A percentile compares a stretch with the other conserved stretches of the same genome.
Evolutionary conservation across 1,139 yeast species (phyloP).

Genomic region (Pichia sp.): DNA sequence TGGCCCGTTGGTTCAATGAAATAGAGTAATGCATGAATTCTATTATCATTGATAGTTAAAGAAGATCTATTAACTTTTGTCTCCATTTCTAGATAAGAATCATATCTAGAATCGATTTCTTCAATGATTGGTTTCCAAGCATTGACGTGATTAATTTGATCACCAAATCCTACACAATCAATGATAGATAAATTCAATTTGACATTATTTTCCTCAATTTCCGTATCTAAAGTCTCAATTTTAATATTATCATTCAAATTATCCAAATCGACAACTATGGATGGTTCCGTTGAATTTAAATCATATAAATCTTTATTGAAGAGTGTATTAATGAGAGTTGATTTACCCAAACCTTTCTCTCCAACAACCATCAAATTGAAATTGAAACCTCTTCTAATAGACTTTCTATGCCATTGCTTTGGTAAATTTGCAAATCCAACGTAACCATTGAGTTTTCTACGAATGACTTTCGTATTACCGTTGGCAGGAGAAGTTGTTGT

Average conservation of each 20-base stretch:
- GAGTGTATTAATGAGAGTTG: slow-evolving; percentile 85
- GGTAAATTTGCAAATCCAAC: slow-evolving; percentile 99
- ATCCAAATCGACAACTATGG: slow-evolving; percentile 14
- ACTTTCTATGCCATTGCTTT: slow-evolving; percentile 97
- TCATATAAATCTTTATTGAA: slow-evolving; percentile 71
- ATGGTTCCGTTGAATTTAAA: slow-evolving; percentile 19
- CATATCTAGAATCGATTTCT: slow-evolving; percentile 82
- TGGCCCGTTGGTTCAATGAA: slow-evolving; percentile 98
- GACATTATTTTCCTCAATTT: slow-evolving; percentile 91
- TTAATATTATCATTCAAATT: slow-evolving; percentile 38
- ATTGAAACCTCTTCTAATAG: slow-evolving; percentile 88
- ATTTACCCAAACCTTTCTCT: slow-evolving; percentile 89
- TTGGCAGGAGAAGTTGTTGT: no score
- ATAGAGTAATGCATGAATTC: slow-evolving; percentile 82
- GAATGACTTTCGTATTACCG: slow-evolving; percentile 52
- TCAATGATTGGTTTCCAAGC: slow-evolving; percentile 93
- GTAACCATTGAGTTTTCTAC: slow-evolving; percentile 80
- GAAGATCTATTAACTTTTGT: slow-evolving; percentile 72
- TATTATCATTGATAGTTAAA: slow-evolving; percentile 43
- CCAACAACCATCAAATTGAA: slow-evolving; percentile 88
- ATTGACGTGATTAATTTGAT: slow-evolving; percentile 76
- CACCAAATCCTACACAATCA: slow-evolving; percentile 95
- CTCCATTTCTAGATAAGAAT: slow-evolving; percentile 83
- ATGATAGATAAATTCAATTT: slow-evolving; percentile 77
- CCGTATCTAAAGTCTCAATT: slow-evolving; percentile 62